phyloP scores from a whole-genome alignment of 208 protist genomes.

The Spongospora subterranea region DNA sequence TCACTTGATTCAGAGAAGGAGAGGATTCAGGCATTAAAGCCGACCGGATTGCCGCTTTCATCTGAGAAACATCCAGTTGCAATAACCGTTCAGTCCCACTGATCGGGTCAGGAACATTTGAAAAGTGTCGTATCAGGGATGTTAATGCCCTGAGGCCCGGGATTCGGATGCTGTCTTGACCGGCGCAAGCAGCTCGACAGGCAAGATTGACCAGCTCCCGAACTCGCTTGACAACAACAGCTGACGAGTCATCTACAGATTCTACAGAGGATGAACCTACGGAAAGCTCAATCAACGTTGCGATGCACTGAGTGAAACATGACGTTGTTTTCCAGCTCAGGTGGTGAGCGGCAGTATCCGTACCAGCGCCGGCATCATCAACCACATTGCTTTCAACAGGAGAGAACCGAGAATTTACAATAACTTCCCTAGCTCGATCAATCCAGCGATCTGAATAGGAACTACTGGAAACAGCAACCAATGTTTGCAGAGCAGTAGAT shows the following conservation, averaged over 20 bases:
- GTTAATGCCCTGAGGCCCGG: neutral
- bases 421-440: neutral
- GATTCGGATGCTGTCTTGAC: neutral
- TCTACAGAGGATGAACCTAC: too few relatives aligned
- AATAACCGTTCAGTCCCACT: neutral
- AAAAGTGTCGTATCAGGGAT: neutral
- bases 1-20: neutral
- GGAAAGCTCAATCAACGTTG: too few relatives aligned
- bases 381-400: neutral
- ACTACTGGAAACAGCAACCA: neutral
- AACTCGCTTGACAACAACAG: neutral
- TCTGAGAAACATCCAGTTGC: constrained; percentile 21
- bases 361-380: neutral
- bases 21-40: neutral
- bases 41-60: constrained; percentile 10
- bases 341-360: neutral
- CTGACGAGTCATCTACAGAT: too few relatives aligned
- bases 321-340: neutral
- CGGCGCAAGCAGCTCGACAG: neutral
- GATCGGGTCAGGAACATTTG: neutral
- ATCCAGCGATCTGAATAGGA: neutral
- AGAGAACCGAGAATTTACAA: neutral
- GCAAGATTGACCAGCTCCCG: constrained; percentile 12
- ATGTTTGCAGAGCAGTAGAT: neutral
- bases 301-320: neutral